Percentiles rank a stretch among this genome's conserved stretches.
These are phyloP conservation scores for Xylaria sp. DNA, from an alignment of 2,329 filamentous ascomycete species.

Conservation along the genomic window DNA sequence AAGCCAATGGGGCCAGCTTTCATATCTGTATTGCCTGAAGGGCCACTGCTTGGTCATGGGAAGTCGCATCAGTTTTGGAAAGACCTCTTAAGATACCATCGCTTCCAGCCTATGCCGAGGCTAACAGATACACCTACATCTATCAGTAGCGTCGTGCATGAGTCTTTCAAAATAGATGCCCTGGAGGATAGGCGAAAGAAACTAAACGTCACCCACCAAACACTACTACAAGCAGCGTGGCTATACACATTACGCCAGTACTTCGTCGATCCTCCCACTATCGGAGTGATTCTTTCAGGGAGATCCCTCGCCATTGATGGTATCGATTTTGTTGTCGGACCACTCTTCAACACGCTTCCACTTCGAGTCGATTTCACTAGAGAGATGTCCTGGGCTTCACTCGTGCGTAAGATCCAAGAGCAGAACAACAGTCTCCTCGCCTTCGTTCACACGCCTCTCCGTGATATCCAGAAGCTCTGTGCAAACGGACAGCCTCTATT, in stretches of 20 bases:
- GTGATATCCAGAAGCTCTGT: constrained; percentile 82
- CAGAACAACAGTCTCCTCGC: constrained; percentile 71
- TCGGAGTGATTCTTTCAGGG: constrained; percentile 82
- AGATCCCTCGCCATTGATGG: constrained; percentile 71
- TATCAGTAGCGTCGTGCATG: constrained; percentile 33
- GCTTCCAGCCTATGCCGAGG: constrained; percentile 32
- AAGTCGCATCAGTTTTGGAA: constrained; percentile 69
- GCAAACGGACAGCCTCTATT: constrained; percentile 68
- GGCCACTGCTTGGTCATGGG: constrained; percentile 63
- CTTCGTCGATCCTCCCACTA: constrained; percentile 54
- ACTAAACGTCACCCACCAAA: constrained; percentile 77
- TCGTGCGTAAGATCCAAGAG: constrained; percentile 69
- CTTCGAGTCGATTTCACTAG: constrained; percentile 59
- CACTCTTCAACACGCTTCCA: constrained; percentile 89
- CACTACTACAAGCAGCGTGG: constrained; percentile 79
- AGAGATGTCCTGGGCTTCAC: constrained; percentile 60
- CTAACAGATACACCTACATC: constrained; percentile 7
- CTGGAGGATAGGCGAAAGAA: constrained; percentile 61
- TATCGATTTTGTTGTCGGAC: constrained; percentile 74
- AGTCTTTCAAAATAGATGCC: constrained; percentile 45
- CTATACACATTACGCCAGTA: constrained; percentile 63
- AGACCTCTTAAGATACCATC: constrained; percentile 53
- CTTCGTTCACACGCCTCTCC: constrained; percentile 79
- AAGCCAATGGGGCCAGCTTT: constrained; percentile 59
- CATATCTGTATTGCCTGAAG: constrained; percentile 68